Evolutionary conservation across 257 asterid genomes (phyloP).

Genomic region (Primulina huaijiensis): DNA sequence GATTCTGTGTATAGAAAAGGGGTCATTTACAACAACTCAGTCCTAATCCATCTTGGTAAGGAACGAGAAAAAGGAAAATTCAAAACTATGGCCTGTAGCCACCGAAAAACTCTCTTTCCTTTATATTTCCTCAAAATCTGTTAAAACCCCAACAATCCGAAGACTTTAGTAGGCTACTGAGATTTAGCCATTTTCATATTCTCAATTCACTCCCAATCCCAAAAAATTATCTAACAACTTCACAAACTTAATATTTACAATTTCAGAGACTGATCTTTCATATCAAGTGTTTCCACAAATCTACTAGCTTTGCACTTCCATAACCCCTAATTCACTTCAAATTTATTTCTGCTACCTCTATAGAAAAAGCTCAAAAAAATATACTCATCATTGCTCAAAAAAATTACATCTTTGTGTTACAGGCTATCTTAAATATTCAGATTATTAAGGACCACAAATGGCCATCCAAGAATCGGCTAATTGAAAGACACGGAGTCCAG

Average conservation of each 20-base stretch:
- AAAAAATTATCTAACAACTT: conserved; percentile 18
- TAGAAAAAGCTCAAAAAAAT: conserved; percentile 25
- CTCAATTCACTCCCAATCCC: background rate
- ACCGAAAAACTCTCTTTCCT: conserved; percentile 32
- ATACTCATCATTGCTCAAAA: too few species aligned
- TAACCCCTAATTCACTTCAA: too few species aligned
- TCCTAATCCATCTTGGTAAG: conserved; percentile 23
- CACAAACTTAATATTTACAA: conserved; percentile 41
- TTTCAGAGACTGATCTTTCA: conserved; percentile 14
- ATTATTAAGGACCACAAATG: too few species aligned
- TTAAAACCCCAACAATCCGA: conserved; percentile 16
- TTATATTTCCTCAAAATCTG: conserved; percentile 28
- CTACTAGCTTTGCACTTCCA: conserved; percentile 24
- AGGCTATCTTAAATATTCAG: too few species aligned
- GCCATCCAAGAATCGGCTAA: too few species aligned
- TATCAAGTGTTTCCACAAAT: conserved; percentile 14
- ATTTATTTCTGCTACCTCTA: conserved; percentile 34
- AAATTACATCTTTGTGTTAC: too few species aligned
- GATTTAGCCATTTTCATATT: conserved; percentile 15
- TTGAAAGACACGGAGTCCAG: too few species aligned
- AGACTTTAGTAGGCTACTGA: conserved; percentile 17
- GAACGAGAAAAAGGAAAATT: conserved; percentile 17
- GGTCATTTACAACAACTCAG: conserved; percentile 35
- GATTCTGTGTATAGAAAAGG: conserved; percentile 8
- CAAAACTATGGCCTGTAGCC: conserved; percentile 18